A percentile compares a stretch with the other conserved stretches of the same genome.
These are phyloP conservation scores for Rosa multiflora DNA, from an alignment of 306 rosid species.

Conservation along the genomic window DNA sequence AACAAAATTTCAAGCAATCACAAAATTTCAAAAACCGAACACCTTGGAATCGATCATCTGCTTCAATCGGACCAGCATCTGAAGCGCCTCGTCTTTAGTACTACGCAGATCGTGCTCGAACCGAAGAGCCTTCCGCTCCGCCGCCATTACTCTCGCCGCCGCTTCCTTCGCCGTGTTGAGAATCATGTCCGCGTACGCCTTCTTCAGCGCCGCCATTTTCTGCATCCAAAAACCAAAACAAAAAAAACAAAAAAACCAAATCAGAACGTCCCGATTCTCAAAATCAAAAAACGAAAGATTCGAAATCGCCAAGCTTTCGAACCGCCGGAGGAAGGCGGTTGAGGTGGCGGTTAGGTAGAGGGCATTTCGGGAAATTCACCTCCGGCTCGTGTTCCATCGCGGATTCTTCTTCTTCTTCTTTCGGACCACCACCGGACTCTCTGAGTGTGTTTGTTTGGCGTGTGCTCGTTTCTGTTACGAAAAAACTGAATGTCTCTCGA, in stretches of 20 bases:
- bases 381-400: slow-evolving; percentile 46
- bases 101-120: slow-evolving; percentile 49
- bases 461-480: slow-evolving; percentile 22
- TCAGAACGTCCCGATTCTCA: not conserved
- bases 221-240: slow-evolving; percentile 20
- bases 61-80: slow-evolving; percentile 61
- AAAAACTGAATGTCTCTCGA: slow-evolving; percentile 4
- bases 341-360: not conserved
- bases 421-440: not conserved
- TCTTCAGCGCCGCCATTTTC: slow-evolving; percentile 72
- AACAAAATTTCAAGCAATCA: too few relatives aligned
- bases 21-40: slow-evolving; percentile 22
- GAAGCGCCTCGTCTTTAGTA: slow-evolving; percentile 53
- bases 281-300: not conserved
- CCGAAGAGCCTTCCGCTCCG: slow-evolving; percentile 51
- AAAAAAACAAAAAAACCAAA: not conserved
- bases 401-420: not conserved
- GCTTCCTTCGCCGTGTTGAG: slow-evolving; percentile 81
- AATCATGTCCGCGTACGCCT: slow-evolving; percentile 72
- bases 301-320: not conserved
- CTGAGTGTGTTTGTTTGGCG: not conserved
- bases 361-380: slow-evolving; percentile 30
- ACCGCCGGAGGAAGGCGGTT: not conserved
- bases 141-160: slow-evolving; percentile 64
- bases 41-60: slow-evolving; percentile 74